A percentile compares a stretch with the other conserved stretches of the same genome.
Conservation (phyloP, 2,329 filamentous ascomycete genomes). For the Penicillium sp. region DNA sequence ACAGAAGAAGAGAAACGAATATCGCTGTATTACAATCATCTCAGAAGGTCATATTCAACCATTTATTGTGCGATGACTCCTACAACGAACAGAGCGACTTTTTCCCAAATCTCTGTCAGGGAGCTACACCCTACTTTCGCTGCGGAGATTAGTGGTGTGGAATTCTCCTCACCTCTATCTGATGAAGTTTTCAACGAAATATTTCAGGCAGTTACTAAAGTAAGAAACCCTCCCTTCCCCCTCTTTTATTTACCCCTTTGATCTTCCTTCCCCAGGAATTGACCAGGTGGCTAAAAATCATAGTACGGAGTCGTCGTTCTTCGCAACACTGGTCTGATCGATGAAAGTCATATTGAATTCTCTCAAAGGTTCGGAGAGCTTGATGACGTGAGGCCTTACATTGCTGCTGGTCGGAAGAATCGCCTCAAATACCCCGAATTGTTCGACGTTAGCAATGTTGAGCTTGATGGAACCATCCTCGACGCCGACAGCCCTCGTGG, state of each 20-base stretch:
- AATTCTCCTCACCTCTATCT: slow-evolving; percentile 38
- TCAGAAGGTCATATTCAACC: no score
- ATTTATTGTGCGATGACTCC: no score
- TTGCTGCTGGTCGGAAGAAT: slow-evolving; percentile 50
- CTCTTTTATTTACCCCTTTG: no score
- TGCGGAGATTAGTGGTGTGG: slow-evolving; percentile 41
- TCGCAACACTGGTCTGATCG: slow-evolving; percentile 56
- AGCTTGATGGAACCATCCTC: slow-evolving; percentile 47
- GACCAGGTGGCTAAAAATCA: no score
- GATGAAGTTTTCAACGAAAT: slow-evolving; percentile 42
- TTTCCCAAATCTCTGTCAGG: slow-evolving; percentile 26
- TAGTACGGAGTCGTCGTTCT: slow-evolving; percentile 60
- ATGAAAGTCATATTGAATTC: slow-evolving; percentile 58
- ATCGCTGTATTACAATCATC: no score
- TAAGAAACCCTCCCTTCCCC: no score
- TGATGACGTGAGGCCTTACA: slow-evolving; percentile 59
- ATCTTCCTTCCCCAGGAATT: no score
- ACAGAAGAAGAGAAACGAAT: no score
- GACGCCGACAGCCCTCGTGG: slow-evolving; percentile 5
- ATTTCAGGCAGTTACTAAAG: slow-evolving; percentile 39
- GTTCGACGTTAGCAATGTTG: slow-evolving; percentile 63
- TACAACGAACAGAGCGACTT: background rate
- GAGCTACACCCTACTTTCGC: slow-evolving; percentile 42
- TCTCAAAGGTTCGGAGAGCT: slow-evolving; percentile 59
- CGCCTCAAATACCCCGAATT: slow-evolving; percentile 57